These are phyloP conservation scores for Globisporangium splendens DNA, from an alignment of 352 stramenopile genomes.

Conservation along the genomic window DNA sequence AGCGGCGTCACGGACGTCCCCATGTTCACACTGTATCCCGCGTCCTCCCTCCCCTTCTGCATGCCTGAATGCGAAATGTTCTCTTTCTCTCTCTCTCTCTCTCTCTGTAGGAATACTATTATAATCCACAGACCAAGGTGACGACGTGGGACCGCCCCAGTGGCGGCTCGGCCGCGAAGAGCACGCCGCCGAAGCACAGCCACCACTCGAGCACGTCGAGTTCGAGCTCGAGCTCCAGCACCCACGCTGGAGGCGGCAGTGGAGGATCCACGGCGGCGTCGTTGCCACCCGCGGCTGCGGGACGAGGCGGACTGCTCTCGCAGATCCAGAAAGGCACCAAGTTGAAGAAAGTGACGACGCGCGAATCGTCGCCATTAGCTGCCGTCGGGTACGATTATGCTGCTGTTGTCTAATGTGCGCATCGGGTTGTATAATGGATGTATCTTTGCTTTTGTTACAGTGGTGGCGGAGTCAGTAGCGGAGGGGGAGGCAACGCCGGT, in stretches of 20 bases:
- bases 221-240: background rate
- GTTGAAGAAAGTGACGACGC: constrained; percentile 79
- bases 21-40: too few species aligned
- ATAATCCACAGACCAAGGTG: constrained; percentile 85
- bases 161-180: constrained; percentile 24
- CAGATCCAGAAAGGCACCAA: constrained; percentile 67
- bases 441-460: background rate
- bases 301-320: constrained; percentile 48
- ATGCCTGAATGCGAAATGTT: too few species aligned
- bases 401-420: too few species aligned
- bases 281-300: constrained; percentile 23
- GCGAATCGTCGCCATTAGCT: constrained; percentile 61
- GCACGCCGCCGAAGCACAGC: constrained; percentile 30
- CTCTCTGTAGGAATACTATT: constrained; percentile 82
- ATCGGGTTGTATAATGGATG: too few species aligned
- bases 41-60: too few species aligned
- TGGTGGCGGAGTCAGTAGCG: constrained; percentile 8
- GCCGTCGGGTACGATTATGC: constrained; percentile 23
- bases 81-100: background rate
- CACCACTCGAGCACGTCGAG: constrained; percentile 23
- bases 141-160: constrained; percentile 81
- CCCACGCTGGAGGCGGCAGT: background rate
- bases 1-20: background rate
- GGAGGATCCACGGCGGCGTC: constrained; percentile 3
- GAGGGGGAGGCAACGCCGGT: constrained; percentile 15